These are phyloP conservation scores for Epichloe sp. DNA, from an alignment of 2,329 filamentous ascomycete species.

Conservation along the genomic window DNA sequence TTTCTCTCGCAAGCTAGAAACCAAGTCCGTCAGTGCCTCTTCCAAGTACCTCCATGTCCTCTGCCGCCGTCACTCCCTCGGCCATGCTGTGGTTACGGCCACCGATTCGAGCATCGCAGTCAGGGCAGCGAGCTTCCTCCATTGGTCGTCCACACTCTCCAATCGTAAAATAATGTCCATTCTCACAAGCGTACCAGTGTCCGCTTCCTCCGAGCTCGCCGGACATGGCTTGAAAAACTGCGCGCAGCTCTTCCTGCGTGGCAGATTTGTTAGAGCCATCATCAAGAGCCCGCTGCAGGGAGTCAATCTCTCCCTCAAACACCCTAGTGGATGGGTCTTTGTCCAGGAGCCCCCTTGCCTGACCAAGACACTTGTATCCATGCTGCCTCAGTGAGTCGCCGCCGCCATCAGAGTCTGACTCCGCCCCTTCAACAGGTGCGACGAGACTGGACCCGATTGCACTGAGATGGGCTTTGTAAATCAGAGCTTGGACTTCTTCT, in stretches of 20 bases:
- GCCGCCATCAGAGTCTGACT: not conserved
- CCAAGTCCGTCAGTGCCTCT: not conserved
- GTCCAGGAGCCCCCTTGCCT: not conserved
- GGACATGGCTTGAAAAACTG: slow-evolving; percentile 38
- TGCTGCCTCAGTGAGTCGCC: not conserved
- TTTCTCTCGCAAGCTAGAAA: not conserved
- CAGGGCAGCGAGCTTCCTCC: slow-evolving; percentile 44
- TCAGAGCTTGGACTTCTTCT: slow-evolving; percentile 35
- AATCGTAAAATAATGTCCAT: slow-evolving; percentile 48
- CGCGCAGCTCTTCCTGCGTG: slow-evolving; percentile 36
- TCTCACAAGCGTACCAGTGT: slow-evolving; percentile 48
- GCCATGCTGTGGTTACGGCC: slow-evolving; percentile 37
- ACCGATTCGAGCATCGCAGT: slow-evolving; percentile 45
- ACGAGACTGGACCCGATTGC: slow-evolving; percentile 24
- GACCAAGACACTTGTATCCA: not conserved
- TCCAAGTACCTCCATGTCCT: slow-evolving; percentile 5
- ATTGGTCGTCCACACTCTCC: slow-evolving; percentile 56
- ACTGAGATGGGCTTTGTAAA: slow-evolving; percentile 30
- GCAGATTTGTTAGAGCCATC: slow-evolving; percentile 35
- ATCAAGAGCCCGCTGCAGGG: not conserved
- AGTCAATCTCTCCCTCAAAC: not conserved
- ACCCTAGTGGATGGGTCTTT: not conserved
- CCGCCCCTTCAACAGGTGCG: not conserved
- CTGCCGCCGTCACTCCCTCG: slow-evolving; percentile 37
- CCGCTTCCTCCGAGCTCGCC: slow-evolving; percentile 37